Conservation (phyloP, 2,329 filamentous ascomycete species). For the Hypocrella siamensis region DNA sequence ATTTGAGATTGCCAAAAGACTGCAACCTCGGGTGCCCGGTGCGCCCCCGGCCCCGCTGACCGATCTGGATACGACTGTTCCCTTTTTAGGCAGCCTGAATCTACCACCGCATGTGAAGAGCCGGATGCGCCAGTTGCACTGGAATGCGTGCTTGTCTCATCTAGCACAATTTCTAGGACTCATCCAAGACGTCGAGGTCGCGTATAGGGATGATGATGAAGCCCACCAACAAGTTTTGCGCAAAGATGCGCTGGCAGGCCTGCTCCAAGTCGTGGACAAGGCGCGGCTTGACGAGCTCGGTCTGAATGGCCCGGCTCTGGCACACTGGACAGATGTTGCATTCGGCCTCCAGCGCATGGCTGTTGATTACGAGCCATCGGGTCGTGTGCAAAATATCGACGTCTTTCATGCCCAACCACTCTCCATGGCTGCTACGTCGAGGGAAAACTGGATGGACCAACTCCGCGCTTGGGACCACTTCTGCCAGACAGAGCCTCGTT, state of each 20-base stretch:
- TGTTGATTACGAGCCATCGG: conserved; percentile 20
- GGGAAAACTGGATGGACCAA: conserved; percentile 2
- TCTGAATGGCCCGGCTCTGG: conserved; percentile 11
- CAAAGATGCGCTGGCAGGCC: conserved; percentile 1
- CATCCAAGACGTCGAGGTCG: conserved; percentile 14
- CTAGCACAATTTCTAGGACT: conserved; percentile 24
- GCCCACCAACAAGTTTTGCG: not conserved
- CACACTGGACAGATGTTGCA: conserved; percentile 20
- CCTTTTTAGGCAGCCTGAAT: conserved; percentile 29
- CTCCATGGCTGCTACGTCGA: not conserved
- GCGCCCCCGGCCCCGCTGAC: too few relatives aligned
- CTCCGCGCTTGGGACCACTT: too few relatives aligned
- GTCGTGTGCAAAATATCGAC: conserved; percentile 1
- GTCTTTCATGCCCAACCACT: conserved; percentile 3
- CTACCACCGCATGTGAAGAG: conserved; percentile 23
- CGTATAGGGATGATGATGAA: conserved; percentile 4
- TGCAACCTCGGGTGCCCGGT: too few relatives aligned
- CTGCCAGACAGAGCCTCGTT: too few relatives aligned
- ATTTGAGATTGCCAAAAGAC: conserved; percentile 31
- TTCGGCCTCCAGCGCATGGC: conserved; percentile 17
- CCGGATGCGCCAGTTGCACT: conserved; percentile 22
- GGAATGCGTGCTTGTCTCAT: conserved; percentile 21
- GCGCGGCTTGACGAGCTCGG: conserved; percentile 14
- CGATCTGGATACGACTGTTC: conserved; percentile 17
- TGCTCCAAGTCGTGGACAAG: conserved; percentile 9